These are phyloP conservation scores for Castanea crenata DNA, from an alignment of 306 rosid genomes.

Conservation along the genomic window DNA sequence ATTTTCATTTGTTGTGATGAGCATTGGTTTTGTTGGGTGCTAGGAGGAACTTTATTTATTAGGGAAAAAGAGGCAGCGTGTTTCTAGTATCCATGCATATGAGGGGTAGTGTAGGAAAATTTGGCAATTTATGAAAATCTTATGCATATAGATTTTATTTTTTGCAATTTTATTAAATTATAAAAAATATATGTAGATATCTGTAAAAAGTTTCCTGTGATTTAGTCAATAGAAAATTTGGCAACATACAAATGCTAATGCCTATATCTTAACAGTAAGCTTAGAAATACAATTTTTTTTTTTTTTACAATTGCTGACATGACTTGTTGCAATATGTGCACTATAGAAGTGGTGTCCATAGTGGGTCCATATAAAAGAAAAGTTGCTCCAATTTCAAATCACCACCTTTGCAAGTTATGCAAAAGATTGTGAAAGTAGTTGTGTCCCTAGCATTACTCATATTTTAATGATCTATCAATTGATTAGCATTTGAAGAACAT, in stretches of 20 bases:
- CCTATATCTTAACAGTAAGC: neutral
- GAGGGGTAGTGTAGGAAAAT: neutral
- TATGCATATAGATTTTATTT: neutral
- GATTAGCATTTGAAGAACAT: neutral
- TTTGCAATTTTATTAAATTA: neutral
- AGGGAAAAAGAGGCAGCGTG: neutral
- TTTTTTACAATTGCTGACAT: no score
- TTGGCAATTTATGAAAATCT: neutral
- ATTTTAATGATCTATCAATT: neutral
- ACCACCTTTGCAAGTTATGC: no score
- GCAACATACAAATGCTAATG: neutral
- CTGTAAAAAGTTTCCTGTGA: neutral
- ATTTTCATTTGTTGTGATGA: neutral
- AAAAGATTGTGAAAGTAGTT: no score
- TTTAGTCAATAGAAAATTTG: neutral
- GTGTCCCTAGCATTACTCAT: no score
- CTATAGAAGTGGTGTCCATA: no score
- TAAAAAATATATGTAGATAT: neutral
- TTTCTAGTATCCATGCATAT: neutral
- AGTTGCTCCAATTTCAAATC: no score
- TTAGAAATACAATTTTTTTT: no score
- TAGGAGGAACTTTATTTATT: neutral
- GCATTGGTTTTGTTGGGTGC: neutral
- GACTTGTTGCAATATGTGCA: no score
- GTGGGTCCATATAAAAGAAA: no score